phyloP scores from a whole-genome alignment of 1,284 basidiomycete species.

The Marasmius tenuissimus region DNA sequence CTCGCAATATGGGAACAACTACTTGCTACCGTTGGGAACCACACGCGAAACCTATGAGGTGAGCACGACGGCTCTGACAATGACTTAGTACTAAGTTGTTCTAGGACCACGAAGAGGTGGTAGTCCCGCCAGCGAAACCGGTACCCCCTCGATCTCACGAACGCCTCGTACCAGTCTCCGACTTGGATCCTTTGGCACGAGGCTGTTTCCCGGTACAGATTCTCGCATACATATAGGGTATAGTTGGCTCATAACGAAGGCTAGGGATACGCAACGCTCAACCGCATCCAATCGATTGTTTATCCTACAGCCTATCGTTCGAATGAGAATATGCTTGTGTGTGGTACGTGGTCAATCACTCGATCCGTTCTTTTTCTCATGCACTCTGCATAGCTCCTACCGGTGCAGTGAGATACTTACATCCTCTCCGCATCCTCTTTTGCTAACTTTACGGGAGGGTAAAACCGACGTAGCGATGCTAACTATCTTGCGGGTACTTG shows the following conservation, averaged over 20 bases:
- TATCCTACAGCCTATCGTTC: constrained; percentile 92
- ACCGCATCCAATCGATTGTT: constrained; percentile 95
- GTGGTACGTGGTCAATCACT: constrained; percentile 59
- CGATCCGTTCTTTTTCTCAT: not conserved
- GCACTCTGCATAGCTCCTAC: constrained; percentile 70
- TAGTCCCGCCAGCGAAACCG: constrained; percentile 82
- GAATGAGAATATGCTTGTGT: constrained; percentile 97
- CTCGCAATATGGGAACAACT: constrained; percentile 75
- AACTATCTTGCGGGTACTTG: constrained; percentile 85
- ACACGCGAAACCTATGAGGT: constrained; percentile 69
- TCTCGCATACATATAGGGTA: not conserved
- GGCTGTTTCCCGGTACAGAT: constrained; percentile 84
- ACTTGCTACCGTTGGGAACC: constrained; percentile 86
- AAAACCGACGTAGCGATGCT: constrained; percentile 99
- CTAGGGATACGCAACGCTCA: constrained; percentile 85
- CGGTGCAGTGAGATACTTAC: constrained; percentile 72
- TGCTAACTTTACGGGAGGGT: constrained; percentile 57
- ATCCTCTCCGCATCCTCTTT: constrained; percentile 1
- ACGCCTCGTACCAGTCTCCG: constrained; percentile 69
- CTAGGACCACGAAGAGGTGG: constrained; percentile 80
- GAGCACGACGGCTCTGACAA: constrained; percentile 12
- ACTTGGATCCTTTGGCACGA: constrained; percentile 78
- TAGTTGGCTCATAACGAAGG: constrained; percentile 5
- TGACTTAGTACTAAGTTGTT: constrained; percentile 5
- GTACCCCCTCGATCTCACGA: constrained; percentile 79